Percentiles rank a stretch among this genome's conserved stretches.
Conservation (phyloP, 2,329 filamentous ascomycete species). For the Botryosphaeria dothidea region DNA sequence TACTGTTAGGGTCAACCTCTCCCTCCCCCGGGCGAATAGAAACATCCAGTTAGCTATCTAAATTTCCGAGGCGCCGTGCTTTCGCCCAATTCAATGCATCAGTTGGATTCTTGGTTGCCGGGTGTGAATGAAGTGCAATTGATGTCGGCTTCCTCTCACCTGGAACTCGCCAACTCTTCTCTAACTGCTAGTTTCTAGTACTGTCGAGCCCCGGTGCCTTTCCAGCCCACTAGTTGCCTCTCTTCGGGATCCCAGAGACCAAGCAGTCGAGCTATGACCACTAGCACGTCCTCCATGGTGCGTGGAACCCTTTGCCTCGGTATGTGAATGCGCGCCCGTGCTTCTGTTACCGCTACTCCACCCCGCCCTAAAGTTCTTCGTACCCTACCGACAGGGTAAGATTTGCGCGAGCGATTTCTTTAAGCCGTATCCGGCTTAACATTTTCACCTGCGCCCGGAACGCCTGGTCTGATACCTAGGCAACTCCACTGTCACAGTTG, state of each 20-base stretch:
- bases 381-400: background rate
- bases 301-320: background rate
- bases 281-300: background rate
- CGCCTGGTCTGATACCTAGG: background rate
- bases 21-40: too few species aligned
- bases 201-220: too few species aligned
- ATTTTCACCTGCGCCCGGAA: background rate
- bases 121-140: too few species aligned
- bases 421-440: background rate
- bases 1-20: too few species aligned
- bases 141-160: too few species aligned
- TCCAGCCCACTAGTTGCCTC: background rate
- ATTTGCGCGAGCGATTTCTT: background rate
- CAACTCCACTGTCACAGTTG: background rate
- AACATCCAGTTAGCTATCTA: too few species aligned
- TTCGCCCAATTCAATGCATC: too few species aligned
- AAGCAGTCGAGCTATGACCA: background rate
- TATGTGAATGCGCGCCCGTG: background rate
- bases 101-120: too few species aligned
- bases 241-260: background rate
- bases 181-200: too few species aligned
- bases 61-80: too few species aligned
- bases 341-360: background rate
- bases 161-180: too few species aligned
- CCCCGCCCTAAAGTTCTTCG: background rate